phyloP scores from a whole-genome alignment of 2,329 filamentous ascomycete species.

The Alternaria brassicae region DNA sequence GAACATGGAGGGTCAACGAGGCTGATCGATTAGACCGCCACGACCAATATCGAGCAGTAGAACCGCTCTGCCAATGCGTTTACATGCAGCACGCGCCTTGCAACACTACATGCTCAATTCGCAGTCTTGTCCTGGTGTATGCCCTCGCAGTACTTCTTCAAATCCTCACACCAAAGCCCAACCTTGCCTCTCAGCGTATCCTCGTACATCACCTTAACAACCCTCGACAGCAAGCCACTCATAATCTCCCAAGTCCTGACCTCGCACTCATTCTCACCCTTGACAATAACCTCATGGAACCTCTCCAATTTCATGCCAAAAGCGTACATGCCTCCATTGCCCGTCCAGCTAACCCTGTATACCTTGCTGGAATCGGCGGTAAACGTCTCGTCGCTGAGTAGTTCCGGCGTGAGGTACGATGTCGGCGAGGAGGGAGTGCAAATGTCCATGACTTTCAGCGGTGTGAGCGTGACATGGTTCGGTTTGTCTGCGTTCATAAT shows the following conservation, averaged over 20 bases:
- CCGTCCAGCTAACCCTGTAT: conserved; percentile 31
- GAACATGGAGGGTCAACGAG: no score
- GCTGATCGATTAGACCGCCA: no score
- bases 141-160: conserved; percentile 28
- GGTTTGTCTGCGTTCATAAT: conserved; percentile 25
- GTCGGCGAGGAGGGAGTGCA: conserved; percentile 24
- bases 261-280: conserved; percentile 23
- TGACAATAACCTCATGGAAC: conserved; percentile 31
- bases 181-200: conserved; percentile 27
- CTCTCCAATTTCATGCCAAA: conserved; percentile 21
- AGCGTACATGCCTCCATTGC: conserved; percentile 20
- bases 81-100: no score
- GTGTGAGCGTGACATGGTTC: conserved; percentile 13
- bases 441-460: conserved; percentile 28
- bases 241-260: conserved; percentile 33
- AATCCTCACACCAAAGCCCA: conserved; percentile 24
- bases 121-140: no score
- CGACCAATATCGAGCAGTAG: no score
- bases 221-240: conserved; percentile 24
- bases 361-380: conserved; percentile 26
- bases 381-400: conserved; percentile 18
- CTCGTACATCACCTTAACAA: conserved; percentile 25
- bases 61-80: no score
- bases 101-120: no score
- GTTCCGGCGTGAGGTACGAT: conserved; percentile 17